Percentiles rank a stretch among this genome's conserved stretches.
Conservation (phyloP, 2,329 filamentous ascomycete genomes). For the Microdochium bolleyi region DNA sequence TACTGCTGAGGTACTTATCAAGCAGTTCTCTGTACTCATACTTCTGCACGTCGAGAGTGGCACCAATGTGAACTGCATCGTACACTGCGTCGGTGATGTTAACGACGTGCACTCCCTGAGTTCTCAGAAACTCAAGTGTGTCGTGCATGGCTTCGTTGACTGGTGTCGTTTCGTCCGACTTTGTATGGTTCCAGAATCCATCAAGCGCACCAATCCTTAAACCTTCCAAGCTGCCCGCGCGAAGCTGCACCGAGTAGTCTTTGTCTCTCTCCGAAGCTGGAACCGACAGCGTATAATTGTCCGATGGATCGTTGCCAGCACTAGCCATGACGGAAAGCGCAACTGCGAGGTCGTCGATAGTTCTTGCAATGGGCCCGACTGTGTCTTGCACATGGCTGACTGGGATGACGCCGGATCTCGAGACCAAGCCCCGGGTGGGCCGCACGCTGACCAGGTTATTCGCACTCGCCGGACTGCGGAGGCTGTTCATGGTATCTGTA, state of each 20-base stretch:
- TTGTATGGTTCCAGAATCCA: conserved; percentile 49
- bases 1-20: conserved; percentile 43
- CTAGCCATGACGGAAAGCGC: conserved; percentile 44
- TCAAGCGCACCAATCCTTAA: conserved; percentile 26
- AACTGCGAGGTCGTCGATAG: conserved; percentile 38
- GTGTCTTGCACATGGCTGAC: conserved; percentile 49
- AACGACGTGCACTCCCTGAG: conserved; percentile 40
- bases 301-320: conserved; percentile 38
- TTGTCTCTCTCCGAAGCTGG: conserved; percentile 28
- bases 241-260: conserved; percentile 37
- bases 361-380: conserved; percentile 45
- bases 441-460: conserved; percentile 52
- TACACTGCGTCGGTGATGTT: conserved; percentile 40
- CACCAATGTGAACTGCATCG: conserved; percentile 39
- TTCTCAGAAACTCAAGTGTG: conserved; percentile 34
- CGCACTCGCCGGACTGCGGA: conserved; percentile 53
- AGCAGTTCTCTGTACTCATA: conserved; percentile 51
- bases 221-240: conserved; percentile 13
- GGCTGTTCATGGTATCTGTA: conserved; percentile 54
- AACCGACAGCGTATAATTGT: conserved; percentile 42
- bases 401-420: conserved; percentile 41
- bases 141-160: conserved; percentile 45
- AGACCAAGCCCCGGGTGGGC: conserved; percentile 45
- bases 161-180: conserved; percentile 42
- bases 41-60: conserved; percentile 48